These are phyloP conservation scores for Wickerhamiella parazyma DNA, from an alignment of 805 yeast species.

Conservation along the genomic window DNA sequence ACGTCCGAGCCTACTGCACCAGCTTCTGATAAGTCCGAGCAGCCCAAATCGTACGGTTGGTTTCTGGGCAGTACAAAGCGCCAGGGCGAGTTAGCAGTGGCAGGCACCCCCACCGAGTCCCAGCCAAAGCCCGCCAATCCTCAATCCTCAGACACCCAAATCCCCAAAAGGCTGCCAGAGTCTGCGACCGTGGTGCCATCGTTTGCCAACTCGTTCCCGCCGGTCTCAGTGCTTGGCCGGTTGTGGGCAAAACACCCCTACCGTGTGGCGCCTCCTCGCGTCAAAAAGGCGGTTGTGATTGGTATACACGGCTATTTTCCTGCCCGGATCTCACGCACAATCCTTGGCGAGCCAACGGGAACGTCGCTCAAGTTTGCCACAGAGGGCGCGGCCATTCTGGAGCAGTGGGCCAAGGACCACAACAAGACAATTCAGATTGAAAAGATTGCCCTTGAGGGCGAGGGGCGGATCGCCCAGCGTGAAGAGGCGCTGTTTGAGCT, in stretches of 20 bases:
- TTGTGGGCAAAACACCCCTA: slow-evolving; percentile 16
- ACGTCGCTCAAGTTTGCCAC: slow-evolving; percentile 81
- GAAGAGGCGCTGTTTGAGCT: slow-evolving; percentile 68
- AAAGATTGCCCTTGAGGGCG: slow-evolving; percentile 85
- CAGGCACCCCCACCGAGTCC: slow-evolving; percentile 22
- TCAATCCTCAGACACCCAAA: slow-evolving; percentile 3
- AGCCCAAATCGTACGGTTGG: neutral
- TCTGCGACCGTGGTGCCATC: slow-evolving; percentile 22
- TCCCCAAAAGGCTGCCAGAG: slow-evolving; percentile 1
- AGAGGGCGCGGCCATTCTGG: slow-evolving; percentile 72
- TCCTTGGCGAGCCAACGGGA: slow-evolving; percentile 93
- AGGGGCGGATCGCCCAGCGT: slow-evolving; percentile 78
- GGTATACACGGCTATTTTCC: slow-evolving; percentile 98
- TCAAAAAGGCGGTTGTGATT: slow-evolving; percentile 58
- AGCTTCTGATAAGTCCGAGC: no score
- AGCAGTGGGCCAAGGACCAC: slow-evolving; percentile 44
- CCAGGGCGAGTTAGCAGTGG: slow-evolving; percentile 21
- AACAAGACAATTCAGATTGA: slow-evolving; percentile 44
- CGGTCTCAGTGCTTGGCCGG: slow-evolving; percentile 15
- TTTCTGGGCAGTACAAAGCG: slow-evolving; percentile 16
- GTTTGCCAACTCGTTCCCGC: slow-evolving; percentile 19
- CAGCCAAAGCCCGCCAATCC: slow-evolving; percentile 21
- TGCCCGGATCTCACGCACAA: slow-evolving; percentile 63
- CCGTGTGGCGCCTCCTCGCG: slow-evolving; percentile 16
- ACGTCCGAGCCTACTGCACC: no score